Percentiles rank a stretch among this genome's conserved stretches.
Evolutionary conservation across 2,329 filamentous ascomycete species (phyloP).

Genomic region (Calonectria naviculata): DNA sequence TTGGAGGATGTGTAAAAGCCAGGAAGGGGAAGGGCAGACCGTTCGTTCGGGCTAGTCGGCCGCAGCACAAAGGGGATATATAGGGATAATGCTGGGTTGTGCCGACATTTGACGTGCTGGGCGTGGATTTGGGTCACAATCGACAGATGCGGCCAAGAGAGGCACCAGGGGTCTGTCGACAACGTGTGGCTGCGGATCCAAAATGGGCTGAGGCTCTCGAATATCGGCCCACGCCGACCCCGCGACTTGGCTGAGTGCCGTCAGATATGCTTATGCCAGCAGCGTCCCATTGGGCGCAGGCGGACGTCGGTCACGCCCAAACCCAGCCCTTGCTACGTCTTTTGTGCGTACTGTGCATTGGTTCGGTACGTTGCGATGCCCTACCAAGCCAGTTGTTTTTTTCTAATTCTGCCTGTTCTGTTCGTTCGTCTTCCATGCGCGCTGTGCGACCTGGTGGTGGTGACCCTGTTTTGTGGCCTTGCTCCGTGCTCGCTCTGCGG

Average conservation of each 20-base stretch:
- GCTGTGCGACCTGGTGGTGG: neutral
- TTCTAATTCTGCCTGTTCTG: conserved; percentile 6
- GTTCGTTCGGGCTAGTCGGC: conserved; percentile 20
- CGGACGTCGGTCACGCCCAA: conserved; percentile 27
- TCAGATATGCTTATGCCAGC: conserved; percentile 44
- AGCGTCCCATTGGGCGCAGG: conserved; percentile 26
- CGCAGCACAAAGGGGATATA: conserved; percentile 43
- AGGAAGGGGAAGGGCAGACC: conserved; percentile 26
- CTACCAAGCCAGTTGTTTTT: neutral
- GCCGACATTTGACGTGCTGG: conserved; percentile 10
- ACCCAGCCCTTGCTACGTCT: neutral
- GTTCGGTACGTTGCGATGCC: conserved; percentile 3
- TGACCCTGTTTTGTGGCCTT: conserved; percentile 11
- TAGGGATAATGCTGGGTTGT: conserved; percentile 26
- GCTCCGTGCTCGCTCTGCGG: conserved; percentile 4
- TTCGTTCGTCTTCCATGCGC: conserved; percentile 2
- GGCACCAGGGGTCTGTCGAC: conserved; percentile 45
- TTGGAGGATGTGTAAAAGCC: conserved; percentile 25
- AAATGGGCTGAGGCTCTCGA: conserved; percentile 49
- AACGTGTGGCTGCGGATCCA: conserved; percentile 48
- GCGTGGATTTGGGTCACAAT: conserved; percentile 35
- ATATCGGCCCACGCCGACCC: conserved; percentile 50
- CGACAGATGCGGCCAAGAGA: conserved; percentile 43
- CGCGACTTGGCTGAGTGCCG: conserved; percentile 39
- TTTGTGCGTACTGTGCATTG: neutral